Conservation (phyloP, 345 rosid species). For the Hibiscus mutabilis region DNA sequence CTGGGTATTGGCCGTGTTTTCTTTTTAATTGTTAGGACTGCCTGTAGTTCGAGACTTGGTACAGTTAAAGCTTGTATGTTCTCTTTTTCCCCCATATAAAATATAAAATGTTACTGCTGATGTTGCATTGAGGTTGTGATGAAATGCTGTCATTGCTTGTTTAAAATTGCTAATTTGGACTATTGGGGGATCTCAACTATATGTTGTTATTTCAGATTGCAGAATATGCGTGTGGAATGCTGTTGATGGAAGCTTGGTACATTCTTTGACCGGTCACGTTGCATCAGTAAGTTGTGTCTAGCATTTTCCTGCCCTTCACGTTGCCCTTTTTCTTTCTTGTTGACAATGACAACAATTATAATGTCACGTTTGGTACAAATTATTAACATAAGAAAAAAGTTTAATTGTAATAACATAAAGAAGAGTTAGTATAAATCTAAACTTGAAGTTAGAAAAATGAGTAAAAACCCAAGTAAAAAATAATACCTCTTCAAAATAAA, state of each 20-base stretch:
- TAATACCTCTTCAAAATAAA: no score
- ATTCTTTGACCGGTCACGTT: slow-evolving; percentile 93
- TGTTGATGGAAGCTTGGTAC: slow-evolving; percentile 92
- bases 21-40: background rate
- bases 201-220: slow-evolving; percentile 65
- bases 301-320: background rate
- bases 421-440: no score
- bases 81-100: background rate
- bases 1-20: background rate
- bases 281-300: slow-evolving; percentile 63
- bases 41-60: background rate
- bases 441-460: no score
- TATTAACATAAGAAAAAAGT: no score
- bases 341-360: background rate
- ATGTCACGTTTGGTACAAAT: no score
- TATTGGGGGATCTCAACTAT: slow-evolving; percentile 6
- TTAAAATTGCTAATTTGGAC: slow-evolving; percentile 9
- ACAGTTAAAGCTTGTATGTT: background rate
- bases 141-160: background rate
- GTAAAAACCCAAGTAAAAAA: no score
- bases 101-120: background rate
- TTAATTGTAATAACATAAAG: no score
- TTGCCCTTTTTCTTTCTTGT: background rate
- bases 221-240: slow-evolving; percentile 99
- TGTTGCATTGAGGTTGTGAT: background rate